Conservation (phyloP, 192 early-diverging fungal genomes). For the Podila horticola region DNA sequence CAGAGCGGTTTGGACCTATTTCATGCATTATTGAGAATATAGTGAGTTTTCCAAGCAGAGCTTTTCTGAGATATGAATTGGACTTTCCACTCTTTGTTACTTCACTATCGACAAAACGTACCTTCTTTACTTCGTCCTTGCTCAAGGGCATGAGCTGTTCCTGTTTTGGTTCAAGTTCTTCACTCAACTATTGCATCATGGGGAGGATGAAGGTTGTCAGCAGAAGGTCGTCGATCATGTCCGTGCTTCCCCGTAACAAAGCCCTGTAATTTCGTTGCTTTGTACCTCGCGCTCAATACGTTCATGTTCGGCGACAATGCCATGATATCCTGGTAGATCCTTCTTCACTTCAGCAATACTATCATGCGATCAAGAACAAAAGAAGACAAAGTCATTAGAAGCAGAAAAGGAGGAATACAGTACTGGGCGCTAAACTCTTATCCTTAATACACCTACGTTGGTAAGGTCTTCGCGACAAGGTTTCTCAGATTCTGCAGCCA, state of each 20-base stretch:
- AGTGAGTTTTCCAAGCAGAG: background rate
- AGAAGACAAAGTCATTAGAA: background rate
- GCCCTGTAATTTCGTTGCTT: background rate
- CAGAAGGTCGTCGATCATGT: background rate
- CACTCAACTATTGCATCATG: slow-evolving; percentile 11
- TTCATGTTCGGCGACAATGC: slow-evolving; percentile 23
- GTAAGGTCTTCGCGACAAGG: slow-evolving; percentile 27
- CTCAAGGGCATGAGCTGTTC: slow-evolving; percentile 12
- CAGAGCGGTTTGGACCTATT: slow-evolving; percentile 18
- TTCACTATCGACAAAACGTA: background rate
- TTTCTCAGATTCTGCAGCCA: slow-evolving; percentile 45
- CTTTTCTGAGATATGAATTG: background rate
- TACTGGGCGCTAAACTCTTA: no score
- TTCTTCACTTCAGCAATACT: slow-evolving; percentile 14
- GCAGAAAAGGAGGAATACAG: no score
- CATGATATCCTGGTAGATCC: slow-evolving; percentile 17
- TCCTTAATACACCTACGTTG: slow-evolving; percentile 12
- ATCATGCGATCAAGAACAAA: background rate
- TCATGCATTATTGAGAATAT: background rate
- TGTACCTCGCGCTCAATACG: slow-evolving; percentile 38
- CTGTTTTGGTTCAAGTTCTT: background rate
- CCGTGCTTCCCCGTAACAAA: background rate
- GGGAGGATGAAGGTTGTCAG: background rate
- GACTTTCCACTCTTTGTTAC: background rate
- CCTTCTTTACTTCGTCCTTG: slow-evolving; percentile 22